Percentiles rank a stretch among this genome's conserved stretches.
phyloP scores from a whole-genome alignment of 2,329 filamentous ascomycete genomes.

The Scedosporium minutisporum region DNA sequence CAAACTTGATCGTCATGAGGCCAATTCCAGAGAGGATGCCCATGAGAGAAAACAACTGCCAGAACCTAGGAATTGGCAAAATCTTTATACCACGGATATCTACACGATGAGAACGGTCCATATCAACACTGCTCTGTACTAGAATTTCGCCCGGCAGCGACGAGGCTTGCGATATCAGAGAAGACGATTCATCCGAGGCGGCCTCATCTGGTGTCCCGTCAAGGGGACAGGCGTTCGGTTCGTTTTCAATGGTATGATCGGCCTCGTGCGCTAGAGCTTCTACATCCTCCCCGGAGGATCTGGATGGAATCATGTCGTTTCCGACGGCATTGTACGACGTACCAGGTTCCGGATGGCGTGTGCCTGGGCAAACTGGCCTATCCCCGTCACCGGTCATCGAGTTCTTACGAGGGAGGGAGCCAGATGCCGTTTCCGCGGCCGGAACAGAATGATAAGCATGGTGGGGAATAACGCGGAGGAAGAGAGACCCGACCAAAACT shows the following conservation, averaged over 20 bases:
- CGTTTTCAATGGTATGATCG: slow-evolving; percentile 8
- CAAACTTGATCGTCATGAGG: slow-evolving; percentile 97
- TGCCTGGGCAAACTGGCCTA: slow-evolving; percentile 24
- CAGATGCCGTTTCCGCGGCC: slow-evolving; percentile 12
- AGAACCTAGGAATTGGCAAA: slow-evolving; percentile 68
- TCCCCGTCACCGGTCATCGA: slow-evolving; percentile 25
- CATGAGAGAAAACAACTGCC: slow-evolving; percentile 82
- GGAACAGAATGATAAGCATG: slow-evolving; percentile 46
- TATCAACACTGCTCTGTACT: slow-evolving; percentile 54
- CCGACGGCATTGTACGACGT: slow-evolving; percentile 34
- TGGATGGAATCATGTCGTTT: neutral
- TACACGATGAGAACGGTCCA: slow-evolving; percentile 67
- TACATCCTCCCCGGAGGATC: slow-evolving; percentile 12
- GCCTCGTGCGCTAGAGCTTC: slow-evolving; percentile 16
- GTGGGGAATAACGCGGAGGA: slow-evolving; percentile 65
- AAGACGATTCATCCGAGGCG: slow-evolving; percentile 65
- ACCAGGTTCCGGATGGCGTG: slow-evolving; percentile 49
- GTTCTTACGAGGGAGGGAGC: slow-evolving; percentile 27
- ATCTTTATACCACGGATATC: slow-evolving; percentile 82
- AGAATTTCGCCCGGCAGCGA: slow-evolving; percentile 40
- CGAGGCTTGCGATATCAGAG: slow-evolving; percentile 60
- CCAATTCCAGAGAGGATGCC: slow-evolving; percentile 87
- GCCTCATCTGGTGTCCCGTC: slow-evolving; percentile 18
- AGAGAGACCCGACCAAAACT: slow-evolving; percentile 71
- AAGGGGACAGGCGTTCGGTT: neutral